phyloP scores from a whole-genome alignment of 2,329 filamentous ascomycete species.

The Juglanconis juglandina region DNA sequence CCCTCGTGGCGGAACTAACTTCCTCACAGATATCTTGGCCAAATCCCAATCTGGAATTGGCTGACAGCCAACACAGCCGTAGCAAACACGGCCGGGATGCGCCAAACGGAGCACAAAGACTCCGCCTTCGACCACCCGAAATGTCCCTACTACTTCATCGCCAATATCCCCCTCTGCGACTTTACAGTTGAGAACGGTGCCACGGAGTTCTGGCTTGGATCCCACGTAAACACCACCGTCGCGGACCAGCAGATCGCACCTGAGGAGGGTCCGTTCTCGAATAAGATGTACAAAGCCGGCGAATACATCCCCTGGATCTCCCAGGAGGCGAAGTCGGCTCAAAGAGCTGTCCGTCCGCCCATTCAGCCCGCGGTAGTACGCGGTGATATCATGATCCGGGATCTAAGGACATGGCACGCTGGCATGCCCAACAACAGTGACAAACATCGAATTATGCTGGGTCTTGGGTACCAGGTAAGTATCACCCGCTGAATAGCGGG shows the following conservation, averaged over 20 bases:
- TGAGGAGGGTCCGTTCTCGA: slow-evolving; percentile 1
- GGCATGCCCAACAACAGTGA: slow-evolving; percentile 30
- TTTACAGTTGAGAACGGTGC: slow-evolving; percentile 33
- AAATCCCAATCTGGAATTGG: slow-evolving; percentile 37
- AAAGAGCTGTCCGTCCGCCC: slow-evolving; percentile 25
- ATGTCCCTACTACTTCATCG: slow-evolving; percentile 36
- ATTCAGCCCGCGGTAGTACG: slow-evolving; percentile 23
- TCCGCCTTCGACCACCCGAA: slow-evolving; percentile 33
- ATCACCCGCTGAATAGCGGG: not conserved
- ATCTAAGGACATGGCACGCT: slow-evolving; percentile 30
- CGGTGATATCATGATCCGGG: slow-evolving; percentile 29
- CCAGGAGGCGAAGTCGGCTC: slow-evolving; percentile 20
- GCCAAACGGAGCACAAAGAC: slow-evolving; percentile 38
- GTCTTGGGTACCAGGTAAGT: slow-evolving; percentile 24
- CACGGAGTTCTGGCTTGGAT: slow-evolving; percentile 40
- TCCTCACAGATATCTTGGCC: slow-evolving; percentile 35
- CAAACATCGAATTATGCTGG: slow-evolving; percentile 27
- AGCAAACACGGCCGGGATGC: slow-evolving; percentile 31
- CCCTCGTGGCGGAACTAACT: not conserved
- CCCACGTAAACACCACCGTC: slow-evolving; percentile 30
- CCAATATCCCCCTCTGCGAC: slow-evolving; percentile 35
- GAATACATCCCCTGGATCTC: slow-evolving; percentile 18
- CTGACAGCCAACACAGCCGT: slow-evolving; percentile 38
- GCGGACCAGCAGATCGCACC: slow-evolving; percentile 30
- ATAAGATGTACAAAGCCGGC: not conserved